Evolutionary conservation across 345 rosid genomes (phyloP).

Genomic region (Dovyalis caffra): DNA sequence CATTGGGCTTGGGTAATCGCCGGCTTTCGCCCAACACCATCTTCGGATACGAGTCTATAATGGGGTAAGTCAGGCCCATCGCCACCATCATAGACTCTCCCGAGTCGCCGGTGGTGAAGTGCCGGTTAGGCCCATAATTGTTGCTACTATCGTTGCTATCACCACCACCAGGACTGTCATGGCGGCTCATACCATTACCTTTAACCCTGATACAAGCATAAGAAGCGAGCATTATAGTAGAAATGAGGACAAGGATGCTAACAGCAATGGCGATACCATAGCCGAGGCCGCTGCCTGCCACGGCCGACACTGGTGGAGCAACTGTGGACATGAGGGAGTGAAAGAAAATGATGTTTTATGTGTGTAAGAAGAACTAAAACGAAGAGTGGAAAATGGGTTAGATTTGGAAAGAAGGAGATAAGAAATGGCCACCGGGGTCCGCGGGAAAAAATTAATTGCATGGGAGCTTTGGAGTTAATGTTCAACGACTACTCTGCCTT

Average conservation of each 20-base stretch:
- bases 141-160: neutral
- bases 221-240: slow-evolving; percentile 72
- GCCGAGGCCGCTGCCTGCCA: slow-evolving; percentile 69
- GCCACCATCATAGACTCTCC: slow-evolving; percentile 5
- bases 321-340: slow-evolving; percentile 41
- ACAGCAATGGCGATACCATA: slow-evolving; percentile 83
- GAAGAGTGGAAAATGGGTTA: neutral
- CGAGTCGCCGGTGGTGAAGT: neutral
- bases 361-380: neutral
- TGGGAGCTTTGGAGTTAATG: neutral
- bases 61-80: slow-evolving; percentile 41
- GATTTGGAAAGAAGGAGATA: neutral
- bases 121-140: neutral
- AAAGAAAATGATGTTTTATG: neutral
- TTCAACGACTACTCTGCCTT: neutral
- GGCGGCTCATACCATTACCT: slow-evolving; percentile 15
- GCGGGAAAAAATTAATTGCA: neutral
- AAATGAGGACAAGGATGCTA: slow-evolving; percentile 71
- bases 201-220: slow-evolving; percentile 61
- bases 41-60: slow-evolving; percentile 53
- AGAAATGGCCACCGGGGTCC: slow-evolving; percentile 4
- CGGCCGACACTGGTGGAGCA: slow-evolving; percentile 37
- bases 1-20: slow-evolving; percentile 54
- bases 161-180: neutral
- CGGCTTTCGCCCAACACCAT: slow-evolving; percentile 60